phyloP scores from a whole-genome alignment of 2,329 filamentous ascomycete genomes.

The Didymella lethalis region DNA sequence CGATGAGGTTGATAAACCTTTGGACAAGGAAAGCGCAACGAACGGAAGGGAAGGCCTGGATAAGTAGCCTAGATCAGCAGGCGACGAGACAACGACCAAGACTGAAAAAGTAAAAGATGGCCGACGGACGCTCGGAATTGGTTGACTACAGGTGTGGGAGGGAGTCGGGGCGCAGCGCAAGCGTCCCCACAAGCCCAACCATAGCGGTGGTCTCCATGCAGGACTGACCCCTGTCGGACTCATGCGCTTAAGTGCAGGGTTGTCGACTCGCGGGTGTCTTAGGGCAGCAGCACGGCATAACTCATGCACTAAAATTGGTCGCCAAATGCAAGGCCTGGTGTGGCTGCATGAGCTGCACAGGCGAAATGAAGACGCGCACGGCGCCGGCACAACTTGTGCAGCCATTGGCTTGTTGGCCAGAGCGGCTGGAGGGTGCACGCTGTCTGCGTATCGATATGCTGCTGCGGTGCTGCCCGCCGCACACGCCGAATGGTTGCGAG shows the following conservation, averaged over 20 bases:
- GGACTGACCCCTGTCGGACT: constrained; percentile 44
- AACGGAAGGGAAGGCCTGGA: constrained; percentile 49
- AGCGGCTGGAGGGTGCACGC: constrained; percentile 15
- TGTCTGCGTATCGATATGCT: constrained; percentile 32
- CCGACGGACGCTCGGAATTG: constrained; percentile 51
- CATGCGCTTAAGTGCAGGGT: constrained; percentile 46
- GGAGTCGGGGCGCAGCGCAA: constrained; percentile 49
- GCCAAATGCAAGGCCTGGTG: constrained; percentile 42
- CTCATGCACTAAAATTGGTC: constrained; percentile 45
- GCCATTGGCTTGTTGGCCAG: constrained; percentile 27
- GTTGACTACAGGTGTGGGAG: constrained; percentile 41
- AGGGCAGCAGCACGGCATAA: constrained; percentile 51
- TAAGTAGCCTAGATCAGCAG: constrained; percentile 53
- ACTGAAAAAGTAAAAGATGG: constrained; percentile 55
- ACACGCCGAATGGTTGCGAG: constrained; percentile 31
- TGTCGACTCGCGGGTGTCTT: constrained; percentile 46
- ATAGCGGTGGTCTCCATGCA: constrained; percentile 43
- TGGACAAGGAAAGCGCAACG: constrained; percentile 48
- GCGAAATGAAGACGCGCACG: constrained; percentile 49
- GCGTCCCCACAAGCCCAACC: constrained; percentile 48
- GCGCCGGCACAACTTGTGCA: constrained; percentile 36
- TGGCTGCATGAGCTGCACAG: constrained; percentile 42
- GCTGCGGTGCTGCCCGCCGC: constrained; percentile 27
- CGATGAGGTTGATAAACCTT: constrained; percentile 55
- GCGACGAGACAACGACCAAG: constrained; percentile 50